These are phyloP conservation scores for Marasmius sp. DNA, from an alignment of 1,284 basidiomycete genomes.

Conservation along the genomic window DNA sequence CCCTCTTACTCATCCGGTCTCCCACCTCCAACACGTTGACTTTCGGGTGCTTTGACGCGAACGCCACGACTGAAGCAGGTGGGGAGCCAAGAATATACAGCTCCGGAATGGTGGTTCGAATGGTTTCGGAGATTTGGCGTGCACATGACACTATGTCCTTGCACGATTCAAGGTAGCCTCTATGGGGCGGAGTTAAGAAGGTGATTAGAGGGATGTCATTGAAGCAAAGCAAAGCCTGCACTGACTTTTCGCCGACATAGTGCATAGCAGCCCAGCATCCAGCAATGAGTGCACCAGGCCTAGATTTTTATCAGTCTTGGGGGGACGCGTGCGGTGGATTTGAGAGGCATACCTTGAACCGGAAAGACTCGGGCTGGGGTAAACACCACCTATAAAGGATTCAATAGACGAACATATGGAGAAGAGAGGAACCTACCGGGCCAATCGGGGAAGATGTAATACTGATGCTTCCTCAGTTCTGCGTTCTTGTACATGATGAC, in stretches of 20 bases:
- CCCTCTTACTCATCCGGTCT: constrained; percentile 81
- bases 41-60: constrained; percentile 61
- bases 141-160: constrained; percentile 78
- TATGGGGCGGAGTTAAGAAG: constrained; percentile 28
- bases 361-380: constrained; percentile 84
- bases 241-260: constrained; percentile 83
- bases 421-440: constrained; percentile 43
- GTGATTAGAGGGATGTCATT: neutral
- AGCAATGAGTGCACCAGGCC: constrained; percentile 91
- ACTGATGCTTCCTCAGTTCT: constrained; percentile 77
- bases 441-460: constrained; percentile 84
- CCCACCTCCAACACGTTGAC: constrained; percentile 86
- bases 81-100: constrained; percentile 89
- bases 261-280: constrained; percentile 97
- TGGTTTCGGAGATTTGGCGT: constrained; percentile 64
- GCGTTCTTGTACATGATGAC: constrained; percentile 89
- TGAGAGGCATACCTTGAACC: constrained; percentile 71
- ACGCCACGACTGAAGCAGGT: constrained; percentile 89
- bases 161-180: constrained; percentile 92
- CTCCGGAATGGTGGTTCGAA: constrained; percentile 71
- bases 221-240: neutral
- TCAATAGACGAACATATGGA: constrained; percentile 4
- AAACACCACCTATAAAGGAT: constrained; percentile 60
- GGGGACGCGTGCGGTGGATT: neutral
- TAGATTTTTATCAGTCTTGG: constrained; percentile 27